Percentiles rank a stretch among this genome's conserved stretches.
Conservation (phyloP, 306 rosid species). For the Rosa multiflora region DNA sequence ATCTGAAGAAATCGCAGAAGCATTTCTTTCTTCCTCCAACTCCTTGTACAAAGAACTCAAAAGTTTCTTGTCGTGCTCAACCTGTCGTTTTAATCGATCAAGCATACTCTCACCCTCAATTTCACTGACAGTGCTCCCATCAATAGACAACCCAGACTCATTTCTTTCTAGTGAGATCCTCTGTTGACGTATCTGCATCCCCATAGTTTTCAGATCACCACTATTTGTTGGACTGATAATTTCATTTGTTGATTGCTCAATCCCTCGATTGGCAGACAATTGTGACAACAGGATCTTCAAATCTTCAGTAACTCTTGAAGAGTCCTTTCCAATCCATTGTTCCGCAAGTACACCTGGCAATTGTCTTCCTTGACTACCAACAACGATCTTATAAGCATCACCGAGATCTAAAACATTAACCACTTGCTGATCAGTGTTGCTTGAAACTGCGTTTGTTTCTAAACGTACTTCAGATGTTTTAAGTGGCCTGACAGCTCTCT, state of each 20-base stretch:
- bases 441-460: constrained; percentile 41
- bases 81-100: constrained; percentile 70
- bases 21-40: constrained; percentile 90
- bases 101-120: constrained; percentile 47
- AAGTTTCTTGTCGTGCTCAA: constrained; percentile 82
- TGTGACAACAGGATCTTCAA: constrained; percentile 67
- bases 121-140: constrained; percentile 68
- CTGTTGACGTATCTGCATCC: constrained; percentile 65
- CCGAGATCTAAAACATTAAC: constrained; percentile 69
- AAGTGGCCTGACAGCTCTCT: constrained; percentile 29
- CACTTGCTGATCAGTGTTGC: constrained; percentile 51
- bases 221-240: constrained; percentile 67
- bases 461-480: constrained; percentile 51
- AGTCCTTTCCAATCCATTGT: constrained; percentile 79
- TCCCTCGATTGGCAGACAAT: constrained; percentile 62
- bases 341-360: constrained; percentile 64
- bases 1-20: constrained; percentile 71
- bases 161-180: constrained; percentile 88
- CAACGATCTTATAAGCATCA: constrained; percentile 87
- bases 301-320: constrained; percentile 75
- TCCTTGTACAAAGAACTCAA: constrained; percentile 68
- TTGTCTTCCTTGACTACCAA: constrained; percentile 59
- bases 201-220: constrained; percentile 56
- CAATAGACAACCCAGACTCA: constrained; percentile 82
- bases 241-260: constrained; percentile 53